Evolutionary conservation across 176 grass and related monocot genomes (phyloP).

Genomic region (Oryza glaberrima): DNA sequence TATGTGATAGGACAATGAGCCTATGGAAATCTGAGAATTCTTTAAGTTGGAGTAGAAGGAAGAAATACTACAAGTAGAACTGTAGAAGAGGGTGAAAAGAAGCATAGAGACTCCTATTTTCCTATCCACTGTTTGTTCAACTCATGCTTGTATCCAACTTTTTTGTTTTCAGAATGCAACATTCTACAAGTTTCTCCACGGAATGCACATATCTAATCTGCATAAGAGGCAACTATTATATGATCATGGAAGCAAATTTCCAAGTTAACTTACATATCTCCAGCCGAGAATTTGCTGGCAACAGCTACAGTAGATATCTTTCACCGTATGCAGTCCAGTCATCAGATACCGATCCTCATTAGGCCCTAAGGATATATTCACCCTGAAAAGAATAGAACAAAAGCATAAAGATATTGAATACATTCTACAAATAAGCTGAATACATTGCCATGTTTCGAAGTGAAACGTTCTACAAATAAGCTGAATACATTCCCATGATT

Average conservation of each 20-base stretch:
- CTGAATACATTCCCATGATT: not conserved
- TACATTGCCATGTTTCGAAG: not conserved
- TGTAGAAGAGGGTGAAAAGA: not conserved
- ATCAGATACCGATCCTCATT: slow-evolving; percentile 55
- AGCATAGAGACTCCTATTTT: not conserved
- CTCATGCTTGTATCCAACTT: not conserved
- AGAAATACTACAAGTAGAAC: not conserved
- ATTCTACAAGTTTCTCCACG: not conserved
- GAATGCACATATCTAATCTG: not conserved
- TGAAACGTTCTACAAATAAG: not conserved
- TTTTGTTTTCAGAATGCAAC: not conserved
- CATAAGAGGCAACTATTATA: not conserved
- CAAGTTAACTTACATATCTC: slow-evolving; percentile 74
- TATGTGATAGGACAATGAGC: not conserved
- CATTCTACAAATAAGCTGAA: not conserved
- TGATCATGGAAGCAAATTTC: slow-evolving; percentile 4
- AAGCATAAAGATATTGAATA: not conserved
- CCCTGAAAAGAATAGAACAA: slow-evolving; percentile 30
- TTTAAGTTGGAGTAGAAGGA: not conserved
- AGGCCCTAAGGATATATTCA: slow-evolving; percentile 66
- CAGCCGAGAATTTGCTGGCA: slow-evolving; percentile 76
- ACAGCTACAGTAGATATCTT: slow-evolving; percentile 71
- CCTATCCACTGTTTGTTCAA: not conserved
- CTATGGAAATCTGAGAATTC: not conserved
- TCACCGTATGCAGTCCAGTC: slow-evolving; percentile 65